Conservation (phyloP, 179 eudicot species). For the Heliamphora pulchella region DNA sequence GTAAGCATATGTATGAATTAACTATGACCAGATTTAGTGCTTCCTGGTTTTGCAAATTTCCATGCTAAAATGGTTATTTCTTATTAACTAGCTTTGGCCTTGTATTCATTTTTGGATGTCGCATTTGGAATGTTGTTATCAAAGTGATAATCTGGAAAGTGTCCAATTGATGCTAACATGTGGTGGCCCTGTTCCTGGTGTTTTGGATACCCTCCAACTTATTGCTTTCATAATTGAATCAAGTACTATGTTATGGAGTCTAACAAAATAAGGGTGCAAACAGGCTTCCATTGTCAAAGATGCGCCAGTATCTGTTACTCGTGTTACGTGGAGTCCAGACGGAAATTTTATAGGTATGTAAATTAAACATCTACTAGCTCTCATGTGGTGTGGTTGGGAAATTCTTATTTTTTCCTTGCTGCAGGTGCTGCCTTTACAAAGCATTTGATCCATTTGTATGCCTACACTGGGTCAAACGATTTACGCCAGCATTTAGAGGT, state of each 20-base stretch:
- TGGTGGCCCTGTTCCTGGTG: no score
- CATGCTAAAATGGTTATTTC: background rate
- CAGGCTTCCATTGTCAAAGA: conserved; percentile 58
- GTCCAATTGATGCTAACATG: no score
- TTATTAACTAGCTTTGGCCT: background rate
- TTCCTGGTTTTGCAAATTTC: background rate
- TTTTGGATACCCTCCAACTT: no score
- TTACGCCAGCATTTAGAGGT: conserved; percentile 23
- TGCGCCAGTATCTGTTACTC: conserved; percentile 49
- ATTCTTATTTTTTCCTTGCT: conserved; percentile 8
- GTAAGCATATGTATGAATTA: background rate
- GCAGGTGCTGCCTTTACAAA: conserved; percentile 26
- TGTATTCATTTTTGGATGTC: background rate
- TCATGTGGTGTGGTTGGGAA: background rate
- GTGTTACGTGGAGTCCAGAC: conserved; percentile 49
- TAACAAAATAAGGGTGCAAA: conserved; percentile 34
- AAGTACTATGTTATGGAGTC: background rate
- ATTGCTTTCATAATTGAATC: no score
- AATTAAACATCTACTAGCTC: background rate
- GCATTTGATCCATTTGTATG: conserved; percentile 22
- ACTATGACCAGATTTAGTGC: background rate
- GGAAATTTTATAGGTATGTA: conserved; percentile 21
- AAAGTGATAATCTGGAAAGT: no score
- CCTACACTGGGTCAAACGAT: conserved; percentile 19
- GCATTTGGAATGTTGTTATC: no score